phyloP scores from a whole-genome alignment of 345 rosid species.

The Eucalyptus lansdowneana region DNA sequence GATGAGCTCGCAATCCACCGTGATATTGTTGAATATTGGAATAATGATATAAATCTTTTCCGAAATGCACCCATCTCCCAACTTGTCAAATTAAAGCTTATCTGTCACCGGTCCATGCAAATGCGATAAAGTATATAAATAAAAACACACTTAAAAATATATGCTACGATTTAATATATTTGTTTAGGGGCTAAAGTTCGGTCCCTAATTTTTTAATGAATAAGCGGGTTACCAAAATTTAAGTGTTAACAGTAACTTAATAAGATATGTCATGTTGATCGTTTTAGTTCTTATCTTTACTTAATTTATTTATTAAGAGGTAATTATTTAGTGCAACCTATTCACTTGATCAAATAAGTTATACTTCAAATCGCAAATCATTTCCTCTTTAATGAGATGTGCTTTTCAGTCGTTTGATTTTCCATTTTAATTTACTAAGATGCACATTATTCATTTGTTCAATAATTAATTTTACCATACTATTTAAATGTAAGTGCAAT shows the following conservation, averaged over 20 bases:
- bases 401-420: background rate
- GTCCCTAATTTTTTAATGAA: too few species aligned
- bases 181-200: too few species aligned
- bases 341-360: background rate
- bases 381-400: background rate
- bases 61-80: too few species aligned
- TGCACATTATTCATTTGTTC: background rate
- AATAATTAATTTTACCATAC: background rate
- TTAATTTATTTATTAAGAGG: background rate
- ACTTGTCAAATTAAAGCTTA: too few species aligned
- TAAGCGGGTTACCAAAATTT: too few species aligned
- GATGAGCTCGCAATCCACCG: too few species aligned
- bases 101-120: too few species aligned
- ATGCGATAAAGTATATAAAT: too few species aligned
- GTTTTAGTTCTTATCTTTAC: background rate
- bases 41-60: too few species aligned
- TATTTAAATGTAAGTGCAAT: background rate
- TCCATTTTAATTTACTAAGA: background rate
- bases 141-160: too few species aligned
- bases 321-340: background rate
- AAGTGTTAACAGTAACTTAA: background rate
- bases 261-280: background rate
- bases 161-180: too few species aligned
- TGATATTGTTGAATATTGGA: too few species aligned
- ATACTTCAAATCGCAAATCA: background rate